Evolutionary conservation across 371 early-diverging fungal genomes (phyloP).

Genomic region (Mortierella sp.): DNA sequence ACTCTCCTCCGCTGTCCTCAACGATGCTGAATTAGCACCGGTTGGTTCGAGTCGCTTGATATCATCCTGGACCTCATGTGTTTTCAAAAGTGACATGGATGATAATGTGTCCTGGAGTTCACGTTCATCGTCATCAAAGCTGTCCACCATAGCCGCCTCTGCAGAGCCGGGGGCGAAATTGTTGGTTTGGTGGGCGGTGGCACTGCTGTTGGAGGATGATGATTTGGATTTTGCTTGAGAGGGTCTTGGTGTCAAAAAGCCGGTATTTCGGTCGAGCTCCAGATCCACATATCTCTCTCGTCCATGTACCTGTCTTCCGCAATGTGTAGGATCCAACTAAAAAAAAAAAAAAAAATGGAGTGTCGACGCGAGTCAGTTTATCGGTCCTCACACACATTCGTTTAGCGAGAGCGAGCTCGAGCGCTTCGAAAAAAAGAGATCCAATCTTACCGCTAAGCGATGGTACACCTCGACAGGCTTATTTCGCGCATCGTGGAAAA

Average conservation of each 20-base stretch:
- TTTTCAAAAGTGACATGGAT: conserved; percentile 1
- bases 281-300: conserved; percentile 81
- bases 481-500: conserved; percentile 79
- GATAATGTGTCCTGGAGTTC: conserved; percentile 45
- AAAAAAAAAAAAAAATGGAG: conserved; percentile 6
- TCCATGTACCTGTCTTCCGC: conserved; percentile 78
- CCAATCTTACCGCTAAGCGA: conserved; percentile 69
- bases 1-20: no score
- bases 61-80: not conserved
- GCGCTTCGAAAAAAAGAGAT: not conserved
- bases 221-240: conserved; percentile 26
- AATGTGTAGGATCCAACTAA: conserved; percentile 76
- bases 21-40: not conserved
- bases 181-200: not conserved
- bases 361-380: no score
- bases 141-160: conserved; percentile 43
- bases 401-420: no score
- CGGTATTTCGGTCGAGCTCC: conserved; percentile 85
- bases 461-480: conserved; percentile 89
- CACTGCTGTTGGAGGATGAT: not conserved
- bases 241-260: conserved; percentile 57
- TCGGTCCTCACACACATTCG: no score
- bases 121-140: conserved; percentile 44
- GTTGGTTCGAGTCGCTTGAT: not conserved
- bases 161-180: conserved; percentile 1